Conservation (phyloP, 2,329 filamentous ascomycete species). For the Alternaria tenuissima region DNA sequence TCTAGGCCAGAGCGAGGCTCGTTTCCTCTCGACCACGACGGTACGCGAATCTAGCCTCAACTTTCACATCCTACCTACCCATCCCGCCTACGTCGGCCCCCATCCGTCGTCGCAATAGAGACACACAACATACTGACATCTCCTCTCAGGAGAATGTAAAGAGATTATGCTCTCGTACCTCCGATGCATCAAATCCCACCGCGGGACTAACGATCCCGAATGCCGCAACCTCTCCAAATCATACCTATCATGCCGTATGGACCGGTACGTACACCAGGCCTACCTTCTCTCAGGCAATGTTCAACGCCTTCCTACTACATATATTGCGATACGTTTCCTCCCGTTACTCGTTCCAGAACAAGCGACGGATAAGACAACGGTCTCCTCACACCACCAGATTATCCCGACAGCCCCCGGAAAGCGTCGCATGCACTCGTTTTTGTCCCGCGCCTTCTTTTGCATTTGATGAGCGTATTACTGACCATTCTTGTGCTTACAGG, state of each 20-base stretch:
- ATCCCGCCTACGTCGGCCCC: constrained; percentile 1
- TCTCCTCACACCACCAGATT: background rate
- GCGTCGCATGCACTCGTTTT: background rate
- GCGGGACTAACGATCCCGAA: constrained; percentile 84
- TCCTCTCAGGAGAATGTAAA: constrained; percentile 83
- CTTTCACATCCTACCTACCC: constrained; percentile 56
- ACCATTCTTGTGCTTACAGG: constrained; percentile 49
- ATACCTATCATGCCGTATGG: constrained; percentile 93
- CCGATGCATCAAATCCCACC: constrained; percentile 82
- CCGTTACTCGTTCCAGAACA: background rate
- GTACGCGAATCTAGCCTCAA: constrained; percentile 50
- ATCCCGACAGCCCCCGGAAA: constrained; percentile 33
- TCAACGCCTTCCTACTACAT: background rate
- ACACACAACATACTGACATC: constrained; percentile 23
- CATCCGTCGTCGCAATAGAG: background rate
- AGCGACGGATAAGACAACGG: constrained; percentile 24
- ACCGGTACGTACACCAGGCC: constrained; percentile 69
- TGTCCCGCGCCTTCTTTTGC: constrained; percentile 14
- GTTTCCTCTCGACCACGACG: constrained; percentile 96
- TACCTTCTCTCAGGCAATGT: background rate
- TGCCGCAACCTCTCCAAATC: constrained; percentile 87
- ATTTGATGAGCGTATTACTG: constrained; percentile 24
- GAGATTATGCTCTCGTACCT: constrained; percentile 86
- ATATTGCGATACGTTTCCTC: background rate
- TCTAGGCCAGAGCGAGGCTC: constrained; percentile 87